Evolutionary conservation across 2,329 filamentous ascomycete genomes (phyloP), one percentile per base, ranked within the genome.

Genomic region (Trichoderma arundinaceum): DNA sequence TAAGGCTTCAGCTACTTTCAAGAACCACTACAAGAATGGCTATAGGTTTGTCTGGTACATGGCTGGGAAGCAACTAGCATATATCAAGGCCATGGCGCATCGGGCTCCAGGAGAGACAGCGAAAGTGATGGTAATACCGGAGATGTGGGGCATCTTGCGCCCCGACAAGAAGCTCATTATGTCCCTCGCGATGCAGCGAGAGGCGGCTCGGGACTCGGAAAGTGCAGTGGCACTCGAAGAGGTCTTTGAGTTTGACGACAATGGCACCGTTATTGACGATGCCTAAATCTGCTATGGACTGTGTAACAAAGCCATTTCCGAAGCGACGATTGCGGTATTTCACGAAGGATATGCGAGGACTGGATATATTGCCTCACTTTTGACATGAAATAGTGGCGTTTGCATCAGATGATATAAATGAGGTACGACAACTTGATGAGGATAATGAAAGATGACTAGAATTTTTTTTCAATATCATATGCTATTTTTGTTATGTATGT

Each of bases 1-100:
- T 15, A 84, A 84, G 65, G 85, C 84, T 0, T 85, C 83, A 1
- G 75, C 75, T 3, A 73, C 78, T 3, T 86, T 84, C 71, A 79
- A 78, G 48, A 46, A 75, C n/a, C 77, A 74, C 41, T 76, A 79
- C 68, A 58, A 66, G 0, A 65, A 4, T 0, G 66, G 58, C 0
- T 65, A 73, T 0, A 69, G 48, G 0, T 81, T 86, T 60, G 71
- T 77, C 1, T 87, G 83, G 82, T 73, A 72, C 10, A 77, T 86
- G 67, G 80, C 80, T 0, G 84, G 84, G 0, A 75, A 73, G 1
- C 83, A 86, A 70, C 76, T 86, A 2, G 79, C 77, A 7, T 72
- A 73, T 39, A 76, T 87, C 66, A 87, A 87, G 70, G 77, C 78
- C 9, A 72, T 68, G 56, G 70, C 66, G 51, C 66, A 35, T 28